Base-by-base conservation (phyloP, 257 asterid species). In the Solanum bulbocastanum region DNA sequence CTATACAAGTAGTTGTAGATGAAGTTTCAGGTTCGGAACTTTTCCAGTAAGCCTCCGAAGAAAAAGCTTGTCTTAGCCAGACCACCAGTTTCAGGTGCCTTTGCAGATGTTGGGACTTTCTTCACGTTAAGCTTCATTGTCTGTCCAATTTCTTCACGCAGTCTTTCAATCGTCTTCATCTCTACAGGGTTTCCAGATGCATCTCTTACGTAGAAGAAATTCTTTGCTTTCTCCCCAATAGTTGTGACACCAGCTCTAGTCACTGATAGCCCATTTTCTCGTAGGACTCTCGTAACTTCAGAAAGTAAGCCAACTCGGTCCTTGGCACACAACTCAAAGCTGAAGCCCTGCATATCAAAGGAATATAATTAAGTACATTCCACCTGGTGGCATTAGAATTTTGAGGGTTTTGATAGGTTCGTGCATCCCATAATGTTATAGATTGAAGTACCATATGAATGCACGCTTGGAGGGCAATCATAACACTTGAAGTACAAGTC, bases 281-380 rank as follows among this genome's bases (percentile, higher is more conserved):
- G 91, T 12, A 97, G 95, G 76, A 97, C 91, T 90, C 99, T 91
- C 23, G 98, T 97, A 30, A 95, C 98, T 87, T 97, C 98, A 2
- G 98, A 96, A 73, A 97, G 96, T 74, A 97, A 91, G 8, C 98
- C 99, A n/a, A 97, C 98, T 36, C 98, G 93, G 90, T 97, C 99
- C 92, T 96, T 96, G 58, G 99, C 98, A 32, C 99, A 92, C 65
- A 97, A 91, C 89, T 97, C 98, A 88, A 96, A 90, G 90, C 98
- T 94, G 82, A 95, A 90, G 30, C 98, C 99, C 98, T 97, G 92
- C 86, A 78, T 87, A 18, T 87, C 73, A 81, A 33, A 58, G 36
- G 40, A 62, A 60, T 56, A 56, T 7, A 56, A 20, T 35, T 40
- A 75, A 69, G 84, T 84, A 18, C 52, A 88, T 35, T 62, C 44